These are phyloP conservation scores for Diversispora epigaea DNA, from an alignment of 192 early-diverging fungal genomes.

Conservation along the genomic window DNA sequence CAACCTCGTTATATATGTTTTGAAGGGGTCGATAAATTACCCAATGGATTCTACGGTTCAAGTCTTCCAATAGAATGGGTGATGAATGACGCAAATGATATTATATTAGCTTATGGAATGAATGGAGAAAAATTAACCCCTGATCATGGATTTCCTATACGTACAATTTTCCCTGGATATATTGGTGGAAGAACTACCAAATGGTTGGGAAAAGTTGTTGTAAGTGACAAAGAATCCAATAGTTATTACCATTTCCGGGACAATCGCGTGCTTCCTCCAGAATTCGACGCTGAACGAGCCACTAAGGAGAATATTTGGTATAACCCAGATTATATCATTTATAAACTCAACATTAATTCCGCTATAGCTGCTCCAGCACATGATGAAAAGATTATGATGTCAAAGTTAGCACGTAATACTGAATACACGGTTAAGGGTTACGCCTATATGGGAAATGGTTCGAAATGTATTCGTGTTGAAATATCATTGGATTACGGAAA, in stretches of 20 bases:
- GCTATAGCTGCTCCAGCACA: constrained; percentile 66
- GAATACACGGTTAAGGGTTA: constrained; percentile 67
- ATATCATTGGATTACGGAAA: constrained; percentile 77
- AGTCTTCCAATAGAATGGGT: constrained; percentile 63
- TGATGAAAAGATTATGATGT: constrained; percentile 41
- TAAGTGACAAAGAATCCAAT: constrained; percentile 57
- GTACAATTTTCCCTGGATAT: constrained; percentile 84
- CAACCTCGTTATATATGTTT: constrained; percentile 49
- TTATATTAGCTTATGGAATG: constrained; percentile 78
- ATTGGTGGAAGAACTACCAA: constrained; percentile 90
- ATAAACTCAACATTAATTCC: constrained; percentile 83
- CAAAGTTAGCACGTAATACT: neutral
- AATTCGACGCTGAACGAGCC: constrained; percentile 53
- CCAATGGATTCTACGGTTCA: constrained; percentile 75
- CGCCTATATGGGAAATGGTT: constrained; percentile 76
- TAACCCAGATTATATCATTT: constrained; percentile 60
- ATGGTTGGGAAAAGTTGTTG: constrained; percentile 66
- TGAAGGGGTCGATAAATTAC: constrained; percentile 58
- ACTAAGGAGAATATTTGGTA: constrained; percentile 53
- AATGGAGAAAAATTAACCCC: constrained; percentile 70
- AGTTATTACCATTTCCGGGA: constrained; percentile 78
- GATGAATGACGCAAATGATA: constrained; percentile 67
- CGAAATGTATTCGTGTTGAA: constrained; percentile 75
- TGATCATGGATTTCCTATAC: constrained; percentile 87
- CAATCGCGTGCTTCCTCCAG: constrained; percentile 82